phyloP scores from a whole-genome alignment of 2,329 filamentous ascomycete genomes.

The Curvularia sp. region DNA sequence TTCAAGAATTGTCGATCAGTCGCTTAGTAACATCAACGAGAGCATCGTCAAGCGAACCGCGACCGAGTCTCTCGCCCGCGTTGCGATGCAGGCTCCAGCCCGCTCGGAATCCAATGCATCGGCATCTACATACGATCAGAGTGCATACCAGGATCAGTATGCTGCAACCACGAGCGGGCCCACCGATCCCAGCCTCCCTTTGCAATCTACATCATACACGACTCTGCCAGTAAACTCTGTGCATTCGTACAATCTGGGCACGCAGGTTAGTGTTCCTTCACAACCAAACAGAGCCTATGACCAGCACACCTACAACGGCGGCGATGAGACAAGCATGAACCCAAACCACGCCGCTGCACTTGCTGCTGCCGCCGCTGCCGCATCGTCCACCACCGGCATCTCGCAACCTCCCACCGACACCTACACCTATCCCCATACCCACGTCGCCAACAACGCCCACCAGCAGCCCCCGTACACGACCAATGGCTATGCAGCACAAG shows the following conservation, averaged over 20 bases:
- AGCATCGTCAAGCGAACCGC: constrained; percentile 54
- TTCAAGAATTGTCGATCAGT: constrained; percentile 57
- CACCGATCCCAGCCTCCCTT: constrained; percentile 31
- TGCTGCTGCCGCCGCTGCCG: constrained; percentile 38
- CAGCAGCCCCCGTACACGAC: constrained; percentile 33
- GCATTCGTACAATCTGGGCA: constrained; percentile 39
- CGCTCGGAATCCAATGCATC: constrained; percentile 20
- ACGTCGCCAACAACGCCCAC: constrained; percentile 25
- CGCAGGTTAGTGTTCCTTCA: constrained; percentile 30
- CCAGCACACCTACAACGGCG: constrained; percentile 36
- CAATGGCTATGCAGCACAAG: constrained; percentile 22
- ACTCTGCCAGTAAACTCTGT: constrained; percentile 19
- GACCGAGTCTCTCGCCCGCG: constrained; percentile 53
- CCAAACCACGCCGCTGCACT: constrained; percentile 41
- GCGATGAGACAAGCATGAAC: constrained; percentile 38
- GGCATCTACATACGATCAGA: constrained; percentile 33
- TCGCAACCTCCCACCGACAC: constrained; percentile 29
- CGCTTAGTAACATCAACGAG: constrained; percentile 56
- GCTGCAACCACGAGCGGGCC: constrained; percentile 22
- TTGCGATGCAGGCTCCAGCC: constrained; percentile 42
- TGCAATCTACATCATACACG: constrained; percentile 33
- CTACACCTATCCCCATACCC: constrained; percentile 37
- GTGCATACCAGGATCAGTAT: constrained; percentile 37
- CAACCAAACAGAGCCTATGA: constrained; percentile 34
- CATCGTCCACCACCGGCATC: constrained; percentile 26